Evolutionary conservation across 306 rosid species (phyloP).

Genomic region (Fagus sylvatica): DNA sequence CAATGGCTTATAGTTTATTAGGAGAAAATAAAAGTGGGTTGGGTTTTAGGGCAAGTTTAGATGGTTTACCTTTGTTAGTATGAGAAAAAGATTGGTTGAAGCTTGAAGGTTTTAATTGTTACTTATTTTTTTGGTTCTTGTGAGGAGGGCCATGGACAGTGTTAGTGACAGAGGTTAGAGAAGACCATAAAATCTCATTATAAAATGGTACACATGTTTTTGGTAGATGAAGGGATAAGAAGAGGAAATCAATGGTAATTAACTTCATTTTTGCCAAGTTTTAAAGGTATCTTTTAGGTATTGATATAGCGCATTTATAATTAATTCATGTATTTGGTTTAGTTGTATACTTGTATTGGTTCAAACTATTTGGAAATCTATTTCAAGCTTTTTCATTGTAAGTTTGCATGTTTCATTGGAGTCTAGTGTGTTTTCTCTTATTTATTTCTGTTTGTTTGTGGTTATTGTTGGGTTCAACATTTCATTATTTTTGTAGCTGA

Average conservation of each 20-base stretch:
- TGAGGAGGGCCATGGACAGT: neutral
- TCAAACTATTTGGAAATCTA: neutral
- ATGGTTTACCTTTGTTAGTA: neutral
- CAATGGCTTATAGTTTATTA: neutral
- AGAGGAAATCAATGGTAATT: neutral
- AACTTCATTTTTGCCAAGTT: neutral
- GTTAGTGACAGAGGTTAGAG: neutral
- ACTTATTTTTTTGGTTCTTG: neutral
- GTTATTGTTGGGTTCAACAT: neutral
- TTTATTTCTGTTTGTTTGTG: neutral
- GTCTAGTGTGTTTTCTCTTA: neutral
- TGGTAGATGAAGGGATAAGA: neutral
- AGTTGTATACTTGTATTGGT: no score
- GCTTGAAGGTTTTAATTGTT: neutral
- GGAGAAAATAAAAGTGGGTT: neutral
- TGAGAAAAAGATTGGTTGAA: neutral
- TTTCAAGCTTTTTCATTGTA: neutral
- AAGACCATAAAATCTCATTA: neutral
- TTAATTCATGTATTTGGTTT: neutral
- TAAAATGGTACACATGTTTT: neutral
- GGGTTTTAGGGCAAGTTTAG: neutral
- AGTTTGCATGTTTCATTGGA: neutral
- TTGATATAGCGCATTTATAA: neutral
- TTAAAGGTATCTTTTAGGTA: neutral
- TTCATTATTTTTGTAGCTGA: slow-evolving; percentile 48